A percentile compares a stretch with the other conserved stretches of the same genome.
Conservation (phyloP, 2,329 filamentous ascomycete species). For the Colletotrichum endophyticum region DNA sequence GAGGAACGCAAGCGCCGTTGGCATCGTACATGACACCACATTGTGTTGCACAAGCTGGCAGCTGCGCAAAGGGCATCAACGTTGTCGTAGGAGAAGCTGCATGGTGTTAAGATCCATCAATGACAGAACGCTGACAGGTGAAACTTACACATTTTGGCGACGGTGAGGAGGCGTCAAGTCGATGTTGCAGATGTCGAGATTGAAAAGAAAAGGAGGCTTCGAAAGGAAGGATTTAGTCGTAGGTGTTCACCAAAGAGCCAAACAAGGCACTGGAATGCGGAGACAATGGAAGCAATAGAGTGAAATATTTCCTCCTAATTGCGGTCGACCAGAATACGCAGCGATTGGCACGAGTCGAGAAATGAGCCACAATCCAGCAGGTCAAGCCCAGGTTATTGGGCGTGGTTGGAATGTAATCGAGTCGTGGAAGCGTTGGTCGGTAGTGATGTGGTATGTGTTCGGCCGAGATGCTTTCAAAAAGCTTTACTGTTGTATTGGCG, state of each 20-base stretch:
- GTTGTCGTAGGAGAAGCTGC: constrained; percentile 43
- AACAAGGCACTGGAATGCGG: constrained; percentile 15
- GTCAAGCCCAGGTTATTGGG: neutral
- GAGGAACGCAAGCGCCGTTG: constrained; percentile 73
- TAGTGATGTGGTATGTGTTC: neutral
- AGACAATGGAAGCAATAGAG: neutral
- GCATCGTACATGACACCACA: constrained; percentile 72
- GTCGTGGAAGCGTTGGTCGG: neutral
- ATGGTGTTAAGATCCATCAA: neutral
- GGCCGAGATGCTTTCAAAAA: neutral
- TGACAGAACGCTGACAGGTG: neutral
- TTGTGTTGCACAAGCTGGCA: constrained; percentile 65
- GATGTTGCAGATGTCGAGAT: neutral
- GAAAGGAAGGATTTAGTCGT: neutral
- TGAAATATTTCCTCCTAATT: constrained; percentile 7
- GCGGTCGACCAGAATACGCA: neutral
- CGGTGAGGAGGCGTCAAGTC: neutral
- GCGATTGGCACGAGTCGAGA: neutral
- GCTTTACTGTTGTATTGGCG: neutral
- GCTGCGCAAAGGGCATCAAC: constrained; percentile 59
- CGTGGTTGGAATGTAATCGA: neutral
- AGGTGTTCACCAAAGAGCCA: neutral
- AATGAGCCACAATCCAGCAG: constrained; percentile 13
- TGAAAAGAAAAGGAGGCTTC: neutral
- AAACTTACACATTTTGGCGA: constrained; percentile 20